A percentile compares a stretch with the other conserved stretches of the same genome.
These are phyloP conservation scores for Prunus mume DNA, from an alignment of 306 rosid genomes.

Conservation along the genomic window DNA sequence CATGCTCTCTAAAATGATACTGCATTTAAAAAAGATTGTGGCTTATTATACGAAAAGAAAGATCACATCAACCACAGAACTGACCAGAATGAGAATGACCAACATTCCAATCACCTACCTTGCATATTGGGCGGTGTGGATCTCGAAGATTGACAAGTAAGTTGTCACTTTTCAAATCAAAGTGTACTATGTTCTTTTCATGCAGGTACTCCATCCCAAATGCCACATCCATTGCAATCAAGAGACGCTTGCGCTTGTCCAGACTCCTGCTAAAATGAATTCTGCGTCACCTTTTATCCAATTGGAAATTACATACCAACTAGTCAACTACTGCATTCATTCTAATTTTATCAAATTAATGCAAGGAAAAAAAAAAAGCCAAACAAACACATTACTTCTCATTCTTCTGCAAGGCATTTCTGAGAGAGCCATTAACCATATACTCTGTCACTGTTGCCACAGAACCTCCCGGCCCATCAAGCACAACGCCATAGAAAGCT, in stretches of 20 bases:
- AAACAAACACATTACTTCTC: slow-evolving; percentile 49
- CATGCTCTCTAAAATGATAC: background rate
- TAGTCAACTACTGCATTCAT: background rate
- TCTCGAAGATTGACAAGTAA: slow-evolving; percentile 91
- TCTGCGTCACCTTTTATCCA: slow-evolving; percentile 10
- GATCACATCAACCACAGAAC: slow-evolving; percentile 1
- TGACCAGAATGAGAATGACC: background rate
- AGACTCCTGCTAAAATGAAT: slow-evolving; percentile 52
- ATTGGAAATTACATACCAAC: slow-evolving; percentile 4
- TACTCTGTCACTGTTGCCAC: slow-evolving; percentile 96
- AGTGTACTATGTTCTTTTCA: slow-evolving; percentile 91
- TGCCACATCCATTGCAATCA: slow-evolving; percentile 96
- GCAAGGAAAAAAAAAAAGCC: background rate
- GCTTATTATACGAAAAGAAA: background rate
- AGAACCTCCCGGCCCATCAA: slow-evolving; percentile 86
- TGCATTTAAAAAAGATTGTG: background rate
- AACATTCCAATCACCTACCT: slow-evolving; percentile 41
- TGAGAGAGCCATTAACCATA: slow-evolving; percentile 90
- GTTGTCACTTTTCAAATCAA: slow-evolving; percentile 96
- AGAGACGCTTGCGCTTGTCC: slow-evolving; percentile 79
- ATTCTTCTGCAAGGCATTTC: slow-evolving; percentile 80
- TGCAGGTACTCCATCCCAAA: slow-evolving; percentile 98
- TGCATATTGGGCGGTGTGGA: slow-evolving; percentile 92
- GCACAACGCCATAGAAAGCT: slow-evolving; percentile 91
- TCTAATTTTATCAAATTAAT: background rate